Evolutionary conservation across 2,329 filamentous ascomycete species (phyloP).

Genomic region (Talaromyces albobiverticillius): DNA sequence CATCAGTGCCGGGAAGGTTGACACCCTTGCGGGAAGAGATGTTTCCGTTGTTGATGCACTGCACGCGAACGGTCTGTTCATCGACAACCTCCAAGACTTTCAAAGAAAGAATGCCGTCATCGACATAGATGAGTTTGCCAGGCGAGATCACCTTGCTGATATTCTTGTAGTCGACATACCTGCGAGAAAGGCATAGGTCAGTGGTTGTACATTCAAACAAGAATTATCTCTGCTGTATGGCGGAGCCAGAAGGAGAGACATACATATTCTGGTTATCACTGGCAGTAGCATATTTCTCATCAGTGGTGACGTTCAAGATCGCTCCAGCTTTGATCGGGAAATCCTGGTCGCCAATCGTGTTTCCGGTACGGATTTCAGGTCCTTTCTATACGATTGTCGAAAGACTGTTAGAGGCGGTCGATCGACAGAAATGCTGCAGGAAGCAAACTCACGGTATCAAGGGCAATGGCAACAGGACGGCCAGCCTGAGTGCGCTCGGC

Average conservation of each 20-base stretch:
- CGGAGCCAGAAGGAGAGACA: conserved; percentile 43
- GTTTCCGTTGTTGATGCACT: conserved; percentile 94
- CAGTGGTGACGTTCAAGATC: conserved; percentile 93
- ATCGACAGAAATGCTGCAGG: neutral
- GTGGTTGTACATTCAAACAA: neutral
- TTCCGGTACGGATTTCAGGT: conserved; percentile 82
- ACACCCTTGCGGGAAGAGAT: conserved; percentile 99
- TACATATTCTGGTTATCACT: conserved; percentile 94
- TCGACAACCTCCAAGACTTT: conserved; percentile 86
- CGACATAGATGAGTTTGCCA: conserved; percentile 94
- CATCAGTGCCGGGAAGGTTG: conserved; percentile 97
- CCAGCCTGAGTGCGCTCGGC: conserved; percentile 76
- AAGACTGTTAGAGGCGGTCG: conserved; percentile 15
- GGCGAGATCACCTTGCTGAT: conserved; percentile 95
- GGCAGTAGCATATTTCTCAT: conserved; percentile 81
- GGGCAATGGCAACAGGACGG: conserved; percentile 90
- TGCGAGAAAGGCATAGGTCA: conserved; percentile 35
- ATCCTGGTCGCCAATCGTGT: conserved; percentile 68
- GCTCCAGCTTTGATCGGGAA: conserved; percentile 78
- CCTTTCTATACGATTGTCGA: conserved; percentile 55
- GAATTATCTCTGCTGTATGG: no score
- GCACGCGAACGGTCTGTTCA: conserved; percentile 81
- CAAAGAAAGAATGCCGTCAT: conserved; percentile 96
- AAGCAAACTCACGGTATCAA: conserved; percentile 65
- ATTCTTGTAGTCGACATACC: conserved; percentile 99